Base-by-base conservation (phyloP, 2,329 filamentous ascomycete genomes). In the Calonectria ilicicola region DNA sequence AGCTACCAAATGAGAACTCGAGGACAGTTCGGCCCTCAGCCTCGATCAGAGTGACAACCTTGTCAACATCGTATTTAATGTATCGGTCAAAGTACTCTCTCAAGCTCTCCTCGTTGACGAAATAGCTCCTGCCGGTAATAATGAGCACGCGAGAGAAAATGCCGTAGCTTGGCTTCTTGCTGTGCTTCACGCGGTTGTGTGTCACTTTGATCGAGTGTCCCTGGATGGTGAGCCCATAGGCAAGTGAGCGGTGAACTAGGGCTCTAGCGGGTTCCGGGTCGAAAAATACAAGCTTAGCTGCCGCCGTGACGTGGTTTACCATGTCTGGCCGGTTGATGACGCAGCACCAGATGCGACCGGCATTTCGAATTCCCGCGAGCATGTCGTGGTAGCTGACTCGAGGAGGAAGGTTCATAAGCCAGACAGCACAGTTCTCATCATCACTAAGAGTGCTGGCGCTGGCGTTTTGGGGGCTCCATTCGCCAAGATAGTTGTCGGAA, bases 1-100 rank as follows among this genome's bases (percentile, higher is more conserved):
- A 91, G 68, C 88, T 90, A 0, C 87, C 88, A 74, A 91, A 91
- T 14, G 86, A 84, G 75, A 86, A 89, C 82, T 90, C 89, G 17
- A 89, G 73, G 2, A 86, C 83, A 0, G 77, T 77, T 26, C 82
- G 80, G 1, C 74, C 72, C 0, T 72, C 74, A 2, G 74, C 80
- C 29, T 74, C 69, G 42, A 80, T 76, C 23, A 86, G 79, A 21
- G 80, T 76, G 3, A 81, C 74, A 66, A 89, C 79, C 60, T 81
- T 77, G 72, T 91, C 89, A 9, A 87, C 71, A 75, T 91, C 83
- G 74, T 86, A 91, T 2, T 81, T 80, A 68, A 90, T 86, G 27
- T 84, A 82, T 7, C 64, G 63, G 2, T 72, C 64, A 76, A 91
- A 90, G 75, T 86, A 88, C 0, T 65, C 65, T 1, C 78, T 78